Evolutionary conservation across 805 yeast genomes (phyloP).

Genomic region (Brettanomyces bruxellensis): DNA sequence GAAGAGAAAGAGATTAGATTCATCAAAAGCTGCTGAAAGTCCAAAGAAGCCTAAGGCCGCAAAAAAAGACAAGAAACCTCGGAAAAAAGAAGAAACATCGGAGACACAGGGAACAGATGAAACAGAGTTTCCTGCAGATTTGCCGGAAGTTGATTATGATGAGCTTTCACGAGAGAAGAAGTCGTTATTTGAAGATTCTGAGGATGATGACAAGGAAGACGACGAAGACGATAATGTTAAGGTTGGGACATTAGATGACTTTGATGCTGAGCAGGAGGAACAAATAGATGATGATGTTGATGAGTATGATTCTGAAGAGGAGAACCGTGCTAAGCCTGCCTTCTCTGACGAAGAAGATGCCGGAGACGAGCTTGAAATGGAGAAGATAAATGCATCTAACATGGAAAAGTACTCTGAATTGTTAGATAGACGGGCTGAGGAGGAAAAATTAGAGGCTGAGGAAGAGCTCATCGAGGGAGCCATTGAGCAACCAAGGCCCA

Average conservation of each 20-base stretch:
- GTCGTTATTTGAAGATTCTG: slow-evolving; percentile 68
- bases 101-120: slow-evolving; percentile 17
- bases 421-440: slow-evolving; percentile 51
- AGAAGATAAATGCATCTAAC: slow-evolving; percentile 66
- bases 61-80: slow-evolving; percentile 19
- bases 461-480: slow-evolving; percentile 52
- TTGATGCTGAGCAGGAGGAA: slow-evolving; percentile 9
- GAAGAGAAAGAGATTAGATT: slow-evolving; percentile 21
- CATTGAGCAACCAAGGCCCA: slow-evolving; percentile 61
- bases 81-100: slow-evolving; percentile 16
- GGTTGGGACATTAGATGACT: slow-evolving; percentile 17
- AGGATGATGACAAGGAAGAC: slow-evolving; percentile 35
- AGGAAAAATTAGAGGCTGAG: slow-evolving; percentile 55
- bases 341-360: slow-evolving; percentile 72
- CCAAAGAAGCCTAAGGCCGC: slow-evolving; percentile 18
- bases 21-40: slow-evolving; percentile 16
- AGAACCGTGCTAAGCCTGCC: slow-evolving; percentile 53
- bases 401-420: slow-evolving; percentile 70
- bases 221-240: slow-evolving; percentile 36
- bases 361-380: slow-evolving; percentile 54
- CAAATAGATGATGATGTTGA: slow-evolving; percentile 26
- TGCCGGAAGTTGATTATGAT: slow-evolving; percentile 61
- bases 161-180: slow-evolving; percentile 64
- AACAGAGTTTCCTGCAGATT: slow-evolving; percentile 34
- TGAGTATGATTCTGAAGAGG: slow-evolving; percentile 48